A percentile compares a stretch with the other conserved stretches of the same genome.
phyloP scores from a whole-genome alignment of 169 alveolate species.

The Theileria sp. region DNA sequence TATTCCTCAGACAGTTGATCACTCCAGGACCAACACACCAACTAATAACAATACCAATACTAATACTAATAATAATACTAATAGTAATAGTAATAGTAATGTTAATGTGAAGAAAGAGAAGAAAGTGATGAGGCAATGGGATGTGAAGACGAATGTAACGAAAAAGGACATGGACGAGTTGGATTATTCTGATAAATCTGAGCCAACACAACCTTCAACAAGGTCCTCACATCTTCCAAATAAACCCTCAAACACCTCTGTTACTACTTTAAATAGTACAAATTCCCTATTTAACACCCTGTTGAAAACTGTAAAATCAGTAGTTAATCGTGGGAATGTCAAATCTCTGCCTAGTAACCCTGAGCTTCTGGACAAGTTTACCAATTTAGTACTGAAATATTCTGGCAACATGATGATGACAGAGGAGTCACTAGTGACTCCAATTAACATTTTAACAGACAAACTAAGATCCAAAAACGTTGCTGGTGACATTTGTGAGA shows the following conservation, averaged over 20 bases:
- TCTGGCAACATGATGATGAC: conserved; percentile 59
- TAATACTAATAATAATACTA: conserved; percentile 11
- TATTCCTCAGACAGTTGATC: no score
- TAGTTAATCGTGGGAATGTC: neutral
- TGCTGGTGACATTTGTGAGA: conserved; percentile 57
- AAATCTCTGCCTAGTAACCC: neutral
- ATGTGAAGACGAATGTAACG: conserved; percentile 25
- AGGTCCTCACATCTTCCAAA: no score
- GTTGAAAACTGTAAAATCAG: neutral
- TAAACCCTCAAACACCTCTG: neutral
- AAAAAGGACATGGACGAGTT: conserved; percentile 58
- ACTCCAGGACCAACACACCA: no score
- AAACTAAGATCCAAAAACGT: conserved; percentile 51
- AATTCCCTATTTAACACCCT: neutral
- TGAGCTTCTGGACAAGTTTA: conserved; percentile 36
- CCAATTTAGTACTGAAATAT: conserved; percentile 47
- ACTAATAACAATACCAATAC: neutral
- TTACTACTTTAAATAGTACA: neutral
- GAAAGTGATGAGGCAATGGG: conserved; percentile 58
- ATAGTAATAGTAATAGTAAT: neutral
- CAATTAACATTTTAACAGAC: conserved; percentile 43
- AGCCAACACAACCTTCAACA: no score
- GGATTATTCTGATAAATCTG: conserved; percentile 52
- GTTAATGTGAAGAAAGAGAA: no score
- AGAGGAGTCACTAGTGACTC: conserved; percentile 41